Evolutionary conservation across 306 rosid species (phyloP).

Genomic region (Cicer judaicum): DNA sequence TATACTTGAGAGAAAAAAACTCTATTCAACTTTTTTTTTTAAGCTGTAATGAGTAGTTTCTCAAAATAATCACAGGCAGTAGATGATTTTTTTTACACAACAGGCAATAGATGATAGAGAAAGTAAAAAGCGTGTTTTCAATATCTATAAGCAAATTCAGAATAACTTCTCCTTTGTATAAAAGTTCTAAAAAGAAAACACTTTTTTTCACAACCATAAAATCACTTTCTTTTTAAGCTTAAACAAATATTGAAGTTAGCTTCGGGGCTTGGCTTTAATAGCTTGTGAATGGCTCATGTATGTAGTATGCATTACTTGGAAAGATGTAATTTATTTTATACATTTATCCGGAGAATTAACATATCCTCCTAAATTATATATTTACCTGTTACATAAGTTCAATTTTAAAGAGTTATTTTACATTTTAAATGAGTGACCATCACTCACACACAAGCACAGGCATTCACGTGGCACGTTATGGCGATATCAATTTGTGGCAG

Average conservation of each 20-base stretch:
- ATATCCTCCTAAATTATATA: not conserved
- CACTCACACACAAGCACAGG: not conserved
- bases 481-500: conserved; percentile 19
- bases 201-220: not conserved
- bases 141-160: not conserved
- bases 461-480: not conserved
- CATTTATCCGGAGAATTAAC: conserved; percentile 2
- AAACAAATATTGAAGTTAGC: not conserved
- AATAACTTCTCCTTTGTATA: not conserved
- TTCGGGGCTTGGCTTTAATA: not conserved
- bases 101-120: not conserved
- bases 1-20: not conserved
- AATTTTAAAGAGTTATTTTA: not conserved
- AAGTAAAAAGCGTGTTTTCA: not conserved
- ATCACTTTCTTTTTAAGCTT: not conserved
- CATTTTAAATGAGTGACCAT: not conserved
- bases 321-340: conserved; percentile 1
- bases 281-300: not conserved
- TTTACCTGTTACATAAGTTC: not conserved
- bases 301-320: not conserved
- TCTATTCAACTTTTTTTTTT: not conserved
- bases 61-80: not conserved
- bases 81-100: too few species aligned
- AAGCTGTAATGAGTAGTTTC: not conserved
- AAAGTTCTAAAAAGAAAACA: not conserved